Evolutionary conservation across 768 basidiomycete genomes (phyloP), one percentile per base, ranked within the genome.

Genomic region (Serendipita sp.): DNA sequence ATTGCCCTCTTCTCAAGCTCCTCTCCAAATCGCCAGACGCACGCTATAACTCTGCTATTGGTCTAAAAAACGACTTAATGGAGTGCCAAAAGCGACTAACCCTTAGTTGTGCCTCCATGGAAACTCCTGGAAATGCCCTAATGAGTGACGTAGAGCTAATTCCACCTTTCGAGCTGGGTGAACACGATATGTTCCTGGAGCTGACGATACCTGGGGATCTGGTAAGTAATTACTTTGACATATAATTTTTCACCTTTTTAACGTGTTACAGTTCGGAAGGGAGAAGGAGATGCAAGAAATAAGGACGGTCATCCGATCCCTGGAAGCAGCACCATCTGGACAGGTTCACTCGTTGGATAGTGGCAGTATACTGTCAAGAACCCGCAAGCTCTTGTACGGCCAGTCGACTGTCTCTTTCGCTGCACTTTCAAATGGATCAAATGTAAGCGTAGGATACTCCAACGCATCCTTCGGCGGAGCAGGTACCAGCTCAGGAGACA

Each of bases 21-120:
- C 76, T 87, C n/a, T 73, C 78, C 3, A 89, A 89, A 72, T 80
- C 77, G 65, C 85, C 86, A 0, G 86, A 87, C 71, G 70, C 73
- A 45, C 79, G 87, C 54, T 89, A 89, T 69, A 85, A 86, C 70
- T 85, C 84, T 70, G 85, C 85, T 0, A 78, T 82, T 68, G 87
- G 87, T 0, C 75, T 89, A 56, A 85, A 83, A 69, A 75, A 75
- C 16, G 87, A 89, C 70, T 75, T 89, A 15, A 71, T 86, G 63
- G 81, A 85, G 69, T 87, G 85, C 66, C 87, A 89, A 71, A 75
- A 81, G 48, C 76, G 82, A 30, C 76, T 89, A 44, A 77, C 74
- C 77, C 64, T 68, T 30, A 64, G 66, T 1, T 66, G 66, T 48
- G 15, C 66, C 15, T 65, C 52, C 11, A 79, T 81, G 8, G 83